phyloP scores from a whole-genome alignment of 2,329 filamentous ascomycete genomes.

The Microcyclosporella mali region DNA sequence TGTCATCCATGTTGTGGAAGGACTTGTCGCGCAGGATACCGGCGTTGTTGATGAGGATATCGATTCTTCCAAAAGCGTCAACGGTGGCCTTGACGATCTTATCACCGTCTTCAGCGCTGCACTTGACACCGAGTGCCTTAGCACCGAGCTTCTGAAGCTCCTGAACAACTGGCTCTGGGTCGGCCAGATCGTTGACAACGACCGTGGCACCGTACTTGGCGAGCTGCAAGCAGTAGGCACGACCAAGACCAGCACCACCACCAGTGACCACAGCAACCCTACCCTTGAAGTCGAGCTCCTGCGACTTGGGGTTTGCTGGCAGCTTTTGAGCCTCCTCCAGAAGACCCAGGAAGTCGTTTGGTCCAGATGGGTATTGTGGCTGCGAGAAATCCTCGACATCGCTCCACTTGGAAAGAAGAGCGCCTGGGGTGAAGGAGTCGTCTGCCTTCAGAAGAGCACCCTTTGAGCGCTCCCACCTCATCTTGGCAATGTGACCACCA shows the following conservation, averaged over 20 bases:
- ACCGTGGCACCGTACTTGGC: conserved; percentile 76
- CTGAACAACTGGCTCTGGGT: conserved; percentile 82
- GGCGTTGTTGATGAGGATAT: conserved; percentile 96
- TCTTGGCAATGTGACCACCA: conserved; percentile 84
- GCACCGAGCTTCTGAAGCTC: conserved; percentile 89
- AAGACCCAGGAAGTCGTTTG: conserved; percentile 80
- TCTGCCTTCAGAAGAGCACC: conserved; percentile 88
- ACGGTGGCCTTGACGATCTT: conserved; percentile 87
- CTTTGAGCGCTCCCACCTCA: conserved; percentile 88
- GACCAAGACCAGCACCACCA: conserved; percentile 83
- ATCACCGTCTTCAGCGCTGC: conserved; percentile 87
- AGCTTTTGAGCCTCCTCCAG: conserved; percentile 79
- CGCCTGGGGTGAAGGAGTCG: conserved; percentile 77
- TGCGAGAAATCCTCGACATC: conserved; percentile 79
- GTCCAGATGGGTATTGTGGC: conserved; percentile 71
- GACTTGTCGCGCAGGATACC: conserved; percentile 97
- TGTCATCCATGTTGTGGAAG: conserved; percentile 95
- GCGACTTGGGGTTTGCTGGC: conserved; percentile 62
- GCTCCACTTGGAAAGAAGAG: conserved; percentile 83
- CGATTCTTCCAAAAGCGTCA: conserved; percentile 85
- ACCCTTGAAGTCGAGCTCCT: conserved; percentile 73
- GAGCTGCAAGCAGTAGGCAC: conserved; percentile 82
- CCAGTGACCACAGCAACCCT: conserved; percentile 84
- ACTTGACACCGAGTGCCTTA: conserved; percentile 87
- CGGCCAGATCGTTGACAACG: conserved; percentile 91